Evolutionary conservation across 176 grass and related monocot species (phyloP).

Genomic region (Guadua angustifolia): DNA sequence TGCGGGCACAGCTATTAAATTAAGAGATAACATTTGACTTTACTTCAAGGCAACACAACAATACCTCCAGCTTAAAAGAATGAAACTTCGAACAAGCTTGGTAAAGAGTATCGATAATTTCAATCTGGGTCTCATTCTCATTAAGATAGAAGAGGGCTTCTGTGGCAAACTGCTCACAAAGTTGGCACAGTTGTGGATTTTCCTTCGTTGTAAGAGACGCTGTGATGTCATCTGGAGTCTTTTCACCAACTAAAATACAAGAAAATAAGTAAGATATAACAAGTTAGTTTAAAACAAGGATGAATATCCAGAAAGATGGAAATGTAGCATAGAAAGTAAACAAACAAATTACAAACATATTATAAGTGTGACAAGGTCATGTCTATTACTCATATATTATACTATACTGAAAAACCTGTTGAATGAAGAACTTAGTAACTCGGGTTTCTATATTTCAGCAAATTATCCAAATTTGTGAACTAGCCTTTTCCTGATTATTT

Average conservation of each 20-base stretch:
- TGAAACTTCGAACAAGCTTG: constrained; percentile 60
- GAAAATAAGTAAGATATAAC: neutral
- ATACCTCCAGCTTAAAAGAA: constrained; percentile 63
- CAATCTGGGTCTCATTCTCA: constrained; percentile 66
- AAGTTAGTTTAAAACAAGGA: constrained; percentile 17
- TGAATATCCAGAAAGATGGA: constrained; percentile 9
- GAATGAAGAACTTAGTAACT: neutral
- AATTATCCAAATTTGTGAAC: neutral
- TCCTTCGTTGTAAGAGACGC: constrained; percentile 33
- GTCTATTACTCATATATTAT: neutral
- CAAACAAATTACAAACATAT: neutral
- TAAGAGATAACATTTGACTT: constrained; percentile 6
- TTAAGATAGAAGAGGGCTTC: constrained; percentile 64
- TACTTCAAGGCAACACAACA: constrained; percentile 6
- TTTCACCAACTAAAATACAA: constrained; percentile 51
- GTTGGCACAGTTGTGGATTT: constrained; percentile 58
- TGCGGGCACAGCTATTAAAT: neutral
- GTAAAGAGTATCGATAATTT: constrained; percentile 64
- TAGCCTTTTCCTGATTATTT: neutral
- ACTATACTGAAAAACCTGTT: neutral
- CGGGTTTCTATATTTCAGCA: neutral
- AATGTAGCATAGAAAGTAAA: neutral
- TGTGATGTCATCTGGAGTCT: constrained; percentile 29
- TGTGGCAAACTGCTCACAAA: constrained; percentile 67
- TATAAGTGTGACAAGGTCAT: neutral